Percentiles rank a stretch among this genome's conserved stretches.
phyloP scores from a whole-genome alignment of 208 protist genomes.

The Trypanosoma lewisi region DNA sequence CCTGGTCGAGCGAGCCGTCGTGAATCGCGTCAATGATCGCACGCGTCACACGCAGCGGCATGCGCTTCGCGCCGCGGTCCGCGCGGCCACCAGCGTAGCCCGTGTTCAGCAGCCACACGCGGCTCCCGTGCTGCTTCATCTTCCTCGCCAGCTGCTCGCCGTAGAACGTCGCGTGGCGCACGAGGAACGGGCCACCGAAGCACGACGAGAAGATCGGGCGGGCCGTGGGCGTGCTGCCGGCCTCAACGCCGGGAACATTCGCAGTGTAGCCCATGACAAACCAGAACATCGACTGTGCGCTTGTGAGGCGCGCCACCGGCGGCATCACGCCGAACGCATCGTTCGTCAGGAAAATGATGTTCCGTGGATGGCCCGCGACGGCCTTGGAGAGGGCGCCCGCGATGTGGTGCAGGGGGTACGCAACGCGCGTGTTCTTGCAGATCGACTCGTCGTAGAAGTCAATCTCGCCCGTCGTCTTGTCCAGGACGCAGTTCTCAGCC shows the following conservation, averaged over 20 bases:
- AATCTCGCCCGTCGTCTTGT: slow-evolving; percentile 59
- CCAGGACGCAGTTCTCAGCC: slow-evolving; percentile 87
- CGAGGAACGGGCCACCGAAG: slow-evolving; percentile 95
- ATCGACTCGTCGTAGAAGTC: slow-evolving; percentile 93
- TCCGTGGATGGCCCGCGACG: slow-evolving; percentile 85
- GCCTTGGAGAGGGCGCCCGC: slow-evolving; percentile 85
- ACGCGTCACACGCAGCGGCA: slow-evolving; percentile 92
- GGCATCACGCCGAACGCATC: slow-evolving; percentile 97
- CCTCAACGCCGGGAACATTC: slow-evolving; percentile 92
- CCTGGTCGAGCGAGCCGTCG: slow-evolving; percentile 84
- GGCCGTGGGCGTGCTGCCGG: slow-evolving; percentile 89
- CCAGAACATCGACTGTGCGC: slow-evolving; percentile 93
- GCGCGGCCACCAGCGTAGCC: slow-evolving; percentile 90
- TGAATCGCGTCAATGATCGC: slow-evolving; percentile 96
- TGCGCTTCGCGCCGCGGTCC: slow-evolving; percentile 86
- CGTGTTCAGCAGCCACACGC: slow-evolving; percentile 95
- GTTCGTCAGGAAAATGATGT: slow-evolving; percentile 97
- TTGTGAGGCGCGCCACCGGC: slow-evolving; percentile 90
- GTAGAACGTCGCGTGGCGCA: slow-evolving; percentile 95
- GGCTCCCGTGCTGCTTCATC: slow-evolving; percentile 80
- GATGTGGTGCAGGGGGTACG: slow-evolving; percentile 95
- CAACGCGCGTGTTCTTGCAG: slow-evolving; percentile 96
- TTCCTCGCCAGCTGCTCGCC: slow-evolving; percentile 95
- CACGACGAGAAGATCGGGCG: slow-evolving; percentile 94
- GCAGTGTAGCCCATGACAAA: slow-evolving; percentile 96